Conservation (phyloP, 176 grass and related monocot species). For the Melocanna baccifera region DNA sequence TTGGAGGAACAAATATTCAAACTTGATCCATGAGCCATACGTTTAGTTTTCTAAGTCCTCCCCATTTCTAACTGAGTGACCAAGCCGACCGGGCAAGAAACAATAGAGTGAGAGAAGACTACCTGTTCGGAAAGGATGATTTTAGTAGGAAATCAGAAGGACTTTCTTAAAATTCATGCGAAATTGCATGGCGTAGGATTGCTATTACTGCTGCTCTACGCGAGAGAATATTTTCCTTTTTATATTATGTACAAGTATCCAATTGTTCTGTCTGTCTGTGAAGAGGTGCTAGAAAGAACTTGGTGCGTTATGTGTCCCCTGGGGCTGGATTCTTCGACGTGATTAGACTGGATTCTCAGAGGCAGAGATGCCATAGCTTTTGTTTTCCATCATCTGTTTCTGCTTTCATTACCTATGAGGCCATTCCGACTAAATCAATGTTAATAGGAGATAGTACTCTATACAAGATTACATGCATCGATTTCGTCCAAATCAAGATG, state of each 20-base stretch:
- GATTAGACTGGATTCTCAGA: slow-evolving; percentile 13
- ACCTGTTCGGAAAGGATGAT: not conserved
- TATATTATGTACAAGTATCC: not conserved
- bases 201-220: not conserved
- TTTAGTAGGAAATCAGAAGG: not conserved
- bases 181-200: not conserved
- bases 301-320: too few species aligned
- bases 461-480: too few species aligned
- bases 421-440: too few species aligned
- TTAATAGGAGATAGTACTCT: too few species aligned
- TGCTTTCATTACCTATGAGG: too few species aligned
- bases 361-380: slow-evolving; percentile 4
- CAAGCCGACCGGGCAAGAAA: not conserved
- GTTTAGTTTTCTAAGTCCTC: not conserved
- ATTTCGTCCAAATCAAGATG: too few species aligned
- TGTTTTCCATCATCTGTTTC: slow-evolving; percentile 26
- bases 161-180: not conserved
- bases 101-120: not conserved
- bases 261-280: not conserved
- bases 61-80: not conserved
- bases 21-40: not conserved
- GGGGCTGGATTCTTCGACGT: slow-evolving; percentile 18
- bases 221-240: not conserved
- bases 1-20: too few species aligned
- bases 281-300: not conserved